A percentile compares a stretch with the other conserved stretches of the same genome.
Conservation (phyloP, 495 filamentous ascomycete genomes). For the Parachaetomium inaequale region DNA sequence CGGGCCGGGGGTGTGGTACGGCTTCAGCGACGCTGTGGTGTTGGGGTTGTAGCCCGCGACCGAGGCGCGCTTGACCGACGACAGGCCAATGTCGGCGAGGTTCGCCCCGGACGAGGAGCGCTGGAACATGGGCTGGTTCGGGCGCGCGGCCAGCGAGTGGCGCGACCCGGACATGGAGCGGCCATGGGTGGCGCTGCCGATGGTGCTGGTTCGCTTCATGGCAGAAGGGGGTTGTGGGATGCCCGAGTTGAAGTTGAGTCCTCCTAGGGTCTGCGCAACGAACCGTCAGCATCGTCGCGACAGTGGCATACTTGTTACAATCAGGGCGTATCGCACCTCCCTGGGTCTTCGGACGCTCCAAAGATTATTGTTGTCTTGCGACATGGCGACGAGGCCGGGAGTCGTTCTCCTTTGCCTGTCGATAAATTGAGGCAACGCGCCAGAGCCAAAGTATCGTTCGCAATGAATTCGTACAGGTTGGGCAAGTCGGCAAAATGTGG, state of each 20-base stretch:
- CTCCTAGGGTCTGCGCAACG: conserved; percentile 67
- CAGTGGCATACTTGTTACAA: background rate
- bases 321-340: conserved; percentile 53
- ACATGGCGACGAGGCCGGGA: conserved; percentile 47
- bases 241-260: conserved; percentile 70
- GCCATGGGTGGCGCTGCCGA: conserved; percentile 63
- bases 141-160: conserved; percentile 78
- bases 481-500: background rate
- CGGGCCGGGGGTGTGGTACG: conserved; percentile 43
- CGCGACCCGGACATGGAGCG: conserved; percentile 78
- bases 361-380: conserved; percentile 68
- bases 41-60: conserved; percentile 61
- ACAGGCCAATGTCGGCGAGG: conserved; percentile 70
- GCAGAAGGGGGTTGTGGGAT: conserved; percentile 92
- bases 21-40: conserved; percentile 64
- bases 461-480: background rate
- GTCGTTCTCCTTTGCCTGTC: background rate
- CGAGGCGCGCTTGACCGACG: conserved; percentile 81
- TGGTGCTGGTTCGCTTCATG: conserved; percentile 89
- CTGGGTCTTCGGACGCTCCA: conserved; percentile 71
- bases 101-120: conserved; percentile 77
- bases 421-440: background rate
- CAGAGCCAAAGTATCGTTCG: background rate
- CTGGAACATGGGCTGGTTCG: conserved; percentile 78
- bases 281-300: background rate